A percentile compares a stretch with the other conserved stretches of the same genome.
Evolutionary conservation across 441 rosid species (phyloP).

Genomic region (Euphorbia celastroides): DNA sequence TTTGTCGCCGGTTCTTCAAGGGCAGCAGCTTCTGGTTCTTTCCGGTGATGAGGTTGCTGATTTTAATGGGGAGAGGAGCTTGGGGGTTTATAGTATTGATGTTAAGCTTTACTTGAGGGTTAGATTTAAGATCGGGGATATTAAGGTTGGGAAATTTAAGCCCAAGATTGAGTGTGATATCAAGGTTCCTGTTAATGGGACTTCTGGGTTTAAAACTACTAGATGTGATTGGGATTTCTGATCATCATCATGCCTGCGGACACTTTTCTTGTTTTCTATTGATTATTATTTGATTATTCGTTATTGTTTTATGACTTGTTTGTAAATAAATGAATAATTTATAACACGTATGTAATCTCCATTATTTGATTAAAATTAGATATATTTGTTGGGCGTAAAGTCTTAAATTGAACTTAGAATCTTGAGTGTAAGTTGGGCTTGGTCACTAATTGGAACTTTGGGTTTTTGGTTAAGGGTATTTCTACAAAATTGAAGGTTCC

Average conservation of each 20-base stretch:
- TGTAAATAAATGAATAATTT: background rate
- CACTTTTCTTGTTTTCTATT: background rate
- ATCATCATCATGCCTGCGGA: background rate
- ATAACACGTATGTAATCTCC: background rate
- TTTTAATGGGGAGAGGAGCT: slow-evolving; percentile 28
- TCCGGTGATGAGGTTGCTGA: slow-evolving; percentile 19
- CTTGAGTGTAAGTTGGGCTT: no score
- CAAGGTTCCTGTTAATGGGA: slow-evolving; percentile 39
- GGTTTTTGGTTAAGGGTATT: no score
- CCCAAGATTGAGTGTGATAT: slow-evolving; percentile 61
- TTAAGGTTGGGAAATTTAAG: slow-evolving; percentile 41
- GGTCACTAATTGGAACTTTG: no score
- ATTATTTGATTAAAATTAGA: no score
- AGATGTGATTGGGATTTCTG: slow-evolving; percentile 52
- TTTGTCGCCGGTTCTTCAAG: slow-evolving; percentile 37
- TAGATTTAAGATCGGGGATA: slow-evolving; percentile 53
- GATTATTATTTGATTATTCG: background rate
- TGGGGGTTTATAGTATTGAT: slow-evolving; percentile 45
- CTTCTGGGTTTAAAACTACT: slow-evolving; percentile 22
- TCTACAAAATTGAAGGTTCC: no score
- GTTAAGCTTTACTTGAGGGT: slow-evolving; percentile 49
- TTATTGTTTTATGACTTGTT: background rate
- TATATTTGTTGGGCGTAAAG: no score
- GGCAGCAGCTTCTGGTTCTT: slow-evolving; percentile 35
- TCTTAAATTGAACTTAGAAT: no score